Percentiles rank a stretch among this genome's conserved stretches.
Evolutionary conservation across 208 protist species (phyloP).

Genomic region (Borovskyia barvae): DNA sequence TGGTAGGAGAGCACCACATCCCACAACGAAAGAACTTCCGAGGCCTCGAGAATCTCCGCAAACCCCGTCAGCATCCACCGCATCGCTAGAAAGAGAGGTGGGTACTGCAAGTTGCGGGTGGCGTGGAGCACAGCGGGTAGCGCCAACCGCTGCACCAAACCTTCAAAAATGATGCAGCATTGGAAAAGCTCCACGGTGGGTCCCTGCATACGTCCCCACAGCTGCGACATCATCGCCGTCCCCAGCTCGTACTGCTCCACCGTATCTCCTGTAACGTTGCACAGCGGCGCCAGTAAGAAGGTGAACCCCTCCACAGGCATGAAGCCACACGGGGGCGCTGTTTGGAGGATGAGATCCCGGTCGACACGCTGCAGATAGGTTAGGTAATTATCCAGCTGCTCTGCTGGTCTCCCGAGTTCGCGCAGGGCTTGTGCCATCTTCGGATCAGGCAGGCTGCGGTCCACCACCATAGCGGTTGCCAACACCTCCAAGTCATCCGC

Average conservation of each 20-base stretch:
- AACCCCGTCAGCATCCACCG: constrained; percentile 87
- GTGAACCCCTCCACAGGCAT: constrained; percentile 51
- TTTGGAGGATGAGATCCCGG: constrained; percentile 30
- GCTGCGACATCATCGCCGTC: constrained; percentile 61
- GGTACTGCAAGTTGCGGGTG: constrained; percentile 46
- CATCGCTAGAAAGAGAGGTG: constrained; percentile 67
- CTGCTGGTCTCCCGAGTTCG: constrained; percentile 50
- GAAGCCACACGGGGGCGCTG: constrained; percentile 52
- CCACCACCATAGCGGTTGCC: constrained; percentile 54
- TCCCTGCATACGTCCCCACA: constrained; percentile 82
- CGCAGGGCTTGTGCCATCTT: constrained; percentile 46
- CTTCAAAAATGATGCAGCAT: constrained; percentile 83
- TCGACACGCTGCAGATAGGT: constrained; percentile 35
- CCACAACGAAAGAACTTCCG: constrained; percentile 77
- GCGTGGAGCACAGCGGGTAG: constrained; percentile 64
- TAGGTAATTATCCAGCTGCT: constrained; percentile 59
- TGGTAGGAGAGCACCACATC: constrained; percentile 82
- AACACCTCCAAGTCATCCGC: constrained; percentile 66
- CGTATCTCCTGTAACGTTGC: constrained; percentile 82
- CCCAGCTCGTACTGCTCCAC: constrained; percentile 82
- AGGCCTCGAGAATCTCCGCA: constrained; percentile 63
- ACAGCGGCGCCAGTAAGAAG: constrained; percentile 68
- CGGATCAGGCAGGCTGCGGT: constrained; percentile 59
- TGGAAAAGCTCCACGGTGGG: constrained; percentile 83
- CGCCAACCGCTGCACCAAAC: constrained; percentile 54